A percentile compares a stretch with the other conserved stretches of the same genome.
Conservation (phyloP, 345 rosid species). For the Acer yangbiense region DNA sequence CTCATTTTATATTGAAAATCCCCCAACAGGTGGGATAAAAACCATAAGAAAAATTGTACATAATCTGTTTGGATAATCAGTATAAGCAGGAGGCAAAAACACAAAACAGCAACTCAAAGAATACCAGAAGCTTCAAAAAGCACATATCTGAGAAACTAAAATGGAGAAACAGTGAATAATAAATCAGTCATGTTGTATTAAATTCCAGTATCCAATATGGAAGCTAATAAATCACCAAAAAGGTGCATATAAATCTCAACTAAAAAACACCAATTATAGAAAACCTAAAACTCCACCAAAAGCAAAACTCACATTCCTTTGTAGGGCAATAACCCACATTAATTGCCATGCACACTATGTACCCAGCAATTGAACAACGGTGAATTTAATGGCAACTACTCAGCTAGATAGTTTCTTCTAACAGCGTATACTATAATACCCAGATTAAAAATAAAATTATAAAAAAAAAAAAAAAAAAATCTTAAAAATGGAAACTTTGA, state of each 20-base stretch:
- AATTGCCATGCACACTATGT: slow-evolving; percentile 14
- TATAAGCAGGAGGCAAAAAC: neutral
- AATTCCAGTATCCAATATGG: slow-evolving; percentile 11
- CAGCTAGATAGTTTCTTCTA: neutral
- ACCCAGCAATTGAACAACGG: neutral
- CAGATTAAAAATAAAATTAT: neutral
- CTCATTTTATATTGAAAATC: slow-evolving; percentile 7
- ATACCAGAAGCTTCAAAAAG: neutral
- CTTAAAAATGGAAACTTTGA: slow-evolving; percentile 17
- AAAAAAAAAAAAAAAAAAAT: neutral
- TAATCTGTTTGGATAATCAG: neutral
- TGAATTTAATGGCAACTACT: neutral
- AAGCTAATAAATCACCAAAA: slow-evolving; percentile 16
- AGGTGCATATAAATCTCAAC: neutral
- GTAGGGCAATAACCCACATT: neutral
- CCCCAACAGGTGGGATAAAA: slow-evolving; percentile 10
- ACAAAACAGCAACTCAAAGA: neutral
- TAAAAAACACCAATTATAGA: neutral
- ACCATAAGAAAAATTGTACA: neutral
- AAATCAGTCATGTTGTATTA: neutral
- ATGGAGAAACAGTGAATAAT: slow-evolving; percentile 2
- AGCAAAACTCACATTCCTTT: neutral
- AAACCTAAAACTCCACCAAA: neutral
- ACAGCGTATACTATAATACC: neutral
- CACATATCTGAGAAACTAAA: neutral